Evolutionary conservation across 768 basidiomycete species (phyloP).

Genomic region (Hygrophoropsis aurantiaca): DNA sequence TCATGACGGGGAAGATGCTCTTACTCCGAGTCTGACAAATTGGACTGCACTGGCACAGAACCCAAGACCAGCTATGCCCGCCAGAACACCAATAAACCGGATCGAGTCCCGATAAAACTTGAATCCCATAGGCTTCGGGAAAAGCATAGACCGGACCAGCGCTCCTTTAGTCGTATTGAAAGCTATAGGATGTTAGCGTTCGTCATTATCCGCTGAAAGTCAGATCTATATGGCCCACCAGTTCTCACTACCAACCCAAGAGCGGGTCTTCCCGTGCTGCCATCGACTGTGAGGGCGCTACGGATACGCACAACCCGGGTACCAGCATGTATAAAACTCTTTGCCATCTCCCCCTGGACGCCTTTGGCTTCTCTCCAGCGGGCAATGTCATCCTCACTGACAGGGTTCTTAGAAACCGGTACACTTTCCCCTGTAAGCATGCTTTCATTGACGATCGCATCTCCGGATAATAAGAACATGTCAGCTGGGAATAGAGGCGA

Average conservation of each 20-base stretch:
- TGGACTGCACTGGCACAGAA: constrained; percentile 91
- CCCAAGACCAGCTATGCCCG: constrained; percentile 87
- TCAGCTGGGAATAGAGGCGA: constrained; percentile 84
- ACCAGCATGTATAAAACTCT: constrained; percentile 86
- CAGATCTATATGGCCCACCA: constrained; percentile 42
- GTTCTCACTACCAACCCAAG: constrained; percentile 85
- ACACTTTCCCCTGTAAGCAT: constrained; percentile 99
- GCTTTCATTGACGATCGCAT: constrained; percentile 97
- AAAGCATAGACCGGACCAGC: constrained; percentile 94
- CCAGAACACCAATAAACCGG: constrained; percentile 87
- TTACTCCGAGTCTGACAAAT: constrained; percentile 86
- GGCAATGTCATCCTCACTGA: constrained; percentile 74
- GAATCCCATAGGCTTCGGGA: constrained; percentile 98
- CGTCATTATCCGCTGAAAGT: constrained; percentile 1
- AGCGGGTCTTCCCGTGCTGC: constrained; percentile 56
- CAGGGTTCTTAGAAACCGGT: constrained; percentile 88
- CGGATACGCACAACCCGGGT: constrained; percentile 89
- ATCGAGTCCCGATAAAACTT: constrained; percentile 96
- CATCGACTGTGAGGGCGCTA: constrained; percentile 55
- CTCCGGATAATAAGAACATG: constrained; percentile 88
- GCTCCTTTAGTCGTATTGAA: constrained; percentile 99
- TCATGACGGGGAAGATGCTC: constrained; percentile 22
- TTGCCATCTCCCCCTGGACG: constrained; percentile 59
- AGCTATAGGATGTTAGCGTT: constrained; percentile 41
- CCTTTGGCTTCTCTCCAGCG: constrained; percentile 71